Evolutionary conservation across 371 early-diverging fungal genomes (phyloP), one percentile per base, ranked within the genome.

Genomic region (Actinomortierella ambigua): DNA sequence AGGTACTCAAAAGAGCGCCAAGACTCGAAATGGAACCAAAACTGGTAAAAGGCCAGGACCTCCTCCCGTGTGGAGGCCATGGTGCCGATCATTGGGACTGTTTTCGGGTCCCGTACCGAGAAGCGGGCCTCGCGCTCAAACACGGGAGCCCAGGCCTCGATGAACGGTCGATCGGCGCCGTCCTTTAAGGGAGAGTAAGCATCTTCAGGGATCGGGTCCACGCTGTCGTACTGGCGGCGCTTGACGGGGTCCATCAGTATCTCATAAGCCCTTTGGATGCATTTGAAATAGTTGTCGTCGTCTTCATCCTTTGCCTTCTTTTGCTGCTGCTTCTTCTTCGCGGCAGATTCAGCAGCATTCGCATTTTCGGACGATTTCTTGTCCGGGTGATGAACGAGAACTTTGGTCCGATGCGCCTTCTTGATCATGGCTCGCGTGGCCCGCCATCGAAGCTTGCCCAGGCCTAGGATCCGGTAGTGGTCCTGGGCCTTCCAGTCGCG

Each of bases 1-100:
- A 94, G 79, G 79, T 91, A 93, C 81, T 99, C 99, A 75, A 99
- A 99, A n/a, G 94, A 85, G 69, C 99, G 85, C 97, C 96, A 97
- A 39, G 98, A 95, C 65, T 99, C 96, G 67, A 98, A 93, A 79
- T 82, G 86, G 76, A 88, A 93, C 93, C 96, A 99, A 78, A 96
- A 99, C 52, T 91, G 89, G 81, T 99, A 99, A 81, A 99, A 99
- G 11, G 58, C 69, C 61, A 98, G 98, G 18, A 98, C 93, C 39
- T 94, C 89, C 52, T 90, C 92, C 57, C 90, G 88, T 49, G 88
- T 59, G 4, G 92, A 77, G 46, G 87, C 77, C 50, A 76, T 81
- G 64, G 87, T 85, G 41, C 99, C 99, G 26, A 99, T 77, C n/a
- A 27, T 56, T 2, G 94, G 90, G 17, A 93, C 91, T 13, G 91